These are phyloP conservation scores for Graphium sp. DNA, from an alignment of 2,329 filamentous ascomycete species.

Conservation along the genomic window DNA sequence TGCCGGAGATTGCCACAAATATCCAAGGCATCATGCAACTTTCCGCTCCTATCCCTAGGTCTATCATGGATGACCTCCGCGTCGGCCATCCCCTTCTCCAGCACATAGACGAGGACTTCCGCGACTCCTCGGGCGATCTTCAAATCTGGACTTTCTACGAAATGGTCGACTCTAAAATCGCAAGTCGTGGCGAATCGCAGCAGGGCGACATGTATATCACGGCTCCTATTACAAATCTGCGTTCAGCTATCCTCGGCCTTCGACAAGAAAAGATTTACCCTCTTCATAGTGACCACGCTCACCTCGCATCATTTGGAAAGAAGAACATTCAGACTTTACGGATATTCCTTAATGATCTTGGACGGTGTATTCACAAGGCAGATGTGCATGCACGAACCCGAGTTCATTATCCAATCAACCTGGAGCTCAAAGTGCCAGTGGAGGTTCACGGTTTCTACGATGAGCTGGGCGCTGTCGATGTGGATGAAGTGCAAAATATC, in stretches of 20 bases:
- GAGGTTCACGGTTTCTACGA: constrained; percentile 44
- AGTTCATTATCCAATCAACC: constrained; percentile 25
- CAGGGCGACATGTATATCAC: constrained; percentile 34
- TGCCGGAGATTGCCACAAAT: constrained; percentile 34
- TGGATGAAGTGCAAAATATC: constrained; percentile 7
- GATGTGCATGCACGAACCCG: constrained; percentile 11
- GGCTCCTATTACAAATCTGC: constrained; percentile 40
- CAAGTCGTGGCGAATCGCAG: constrained; percentile 17
- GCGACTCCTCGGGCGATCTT: constrained; percentile 37
- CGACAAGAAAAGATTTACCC: constrained; percentile 33
- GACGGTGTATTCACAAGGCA: constrained; percentile 14
- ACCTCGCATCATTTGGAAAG: constrained; percentile 34
- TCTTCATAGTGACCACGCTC: constrained; percentile 35
- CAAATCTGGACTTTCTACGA: constrained; percentile 48
- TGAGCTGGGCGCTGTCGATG: constrained; percentile 19
- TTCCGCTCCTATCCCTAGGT: constrained; percentile 28
- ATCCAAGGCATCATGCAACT: constrained; percentile 35
- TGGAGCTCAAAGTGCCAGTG: constrained; percentile 35
- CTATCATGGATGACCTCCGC: constrained; percentile 30
- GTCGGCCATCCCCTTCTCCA: constrained; percentile 31
- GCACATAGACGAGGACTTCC: constrained; percentile 35
- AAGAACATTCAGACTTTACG: constrained; percentile 30
- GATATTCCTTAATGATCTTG: constrained; percentile 17
- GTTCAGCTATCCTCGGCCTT: constrained; percentile 32
- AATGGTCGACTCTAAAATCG: constrained; percentile 27